Conservation (phyloP, 2,329 filamentous ascomycete species). For the Podosphaera xanthii region DNA sequence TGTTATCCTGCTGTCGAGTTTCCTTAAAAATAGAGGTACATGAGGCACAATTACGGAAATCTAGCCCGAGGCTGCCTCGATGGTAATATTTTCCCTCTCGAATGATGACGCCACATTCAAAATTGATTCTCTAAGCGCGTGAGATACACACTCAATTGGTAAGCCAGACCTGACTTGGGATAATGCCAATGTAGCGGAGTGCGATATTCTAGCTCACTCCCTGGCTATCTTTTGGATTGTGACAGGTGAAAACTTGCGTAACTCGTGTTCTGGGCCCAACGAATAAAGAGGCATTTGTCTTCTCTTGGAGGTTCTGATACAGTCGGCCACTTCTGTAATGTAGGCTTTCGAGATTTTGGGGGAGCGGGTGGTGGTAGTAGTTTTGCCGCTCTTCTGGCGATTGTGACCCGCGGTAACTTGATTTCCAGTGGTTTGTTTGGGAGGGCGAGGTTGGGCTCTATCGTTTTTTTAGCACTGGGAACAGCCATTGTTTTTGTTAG, state of each 20-base stretch:
- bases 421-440: background rate
- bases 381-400: background rate
- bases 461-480: no score
- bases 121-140: background rate
- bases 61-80: background rate
- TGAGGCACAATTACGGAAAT: background rate
- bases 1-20: background rate
- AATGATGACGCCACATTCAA: background rate
- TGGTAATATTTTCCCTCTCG: background rate
- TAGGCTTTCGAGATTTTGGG: background rate
- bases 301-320: background rate
- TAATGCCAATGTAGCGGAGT: background rate
- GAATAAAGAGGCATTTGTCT: background rate
- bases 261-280: background rate
- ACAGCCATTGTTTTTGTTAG: no score
- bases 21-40: background rate
- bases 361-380: background rate
- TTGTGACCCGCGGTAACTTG: background rate
- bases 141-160: background rate
- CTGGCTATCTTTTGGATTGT: background rate
- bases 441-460: background rate
- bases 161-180: background rate
- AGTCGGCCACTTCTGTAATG: background rate
- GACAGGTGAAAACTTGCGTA: background rate
- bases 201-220: background rate